Evolutionary conservation across 2,329 filamentous ascomycete species (phyloP), one percentile per base, ranked within the genome.

Genomic region (Fusarium nanum): DNA sequence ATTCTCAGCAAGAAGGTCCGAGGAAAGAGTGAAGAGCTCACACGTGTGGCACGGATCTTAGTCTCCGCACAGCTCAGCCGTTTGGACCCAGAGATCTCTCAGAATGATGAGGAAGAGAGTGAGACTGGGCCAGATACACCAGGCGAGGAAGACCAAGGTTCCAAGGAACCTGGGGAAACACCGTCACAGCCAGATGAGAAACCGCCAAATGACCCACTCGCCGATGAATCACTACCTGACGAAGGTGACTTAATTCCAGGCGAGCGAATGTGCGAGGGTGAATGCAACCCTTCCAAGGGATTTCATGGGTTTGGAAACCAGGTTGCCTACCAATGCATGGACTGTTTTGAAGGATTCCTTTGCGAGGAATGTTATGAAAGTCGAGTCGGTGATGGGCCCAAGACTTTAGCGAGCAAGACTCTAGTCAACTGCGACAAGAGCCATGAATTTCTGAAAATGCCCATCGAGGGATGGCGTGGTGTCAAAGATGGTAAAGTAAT

Each of bases 401-500:
- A 23, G 30, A 20, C 18, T 18, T 25, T 65, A 42, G 14, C 32
- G n/a, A n/a, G n/a, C n/a, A n/a, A n/a, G n/a, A n/a, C n/a, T n/a
- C 47, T 65, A 0, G 20, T 42, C 4, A 6, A 1, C 20, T 27
- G 46, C 5, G 41, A 56, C 0, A 18, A 60, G 2, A 34, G 40
- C 0, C 61, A 67, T 0, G 49, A 60, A 12, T 30, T 23, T 1
- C 3, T 67, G 2, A 65, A 65, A 8, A 34, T 67, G 16, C 64
- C 64, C 2, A 7, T 67, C 1, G 64, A 67, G 7, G 63, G 61
- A 0, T 67, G 64, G 64, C 41, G 11, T 0, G 32, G 49, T 1
- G 13, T 65, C 3, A 65, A 37, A n/a, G 23, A 60, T 32, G 64
- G 61, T 4, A 4, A 60, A 1, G 18, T 66, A 10, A 55, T 37